A percentile compares a stretch with the other conserved stretches of the same genome.
Conservation (phyloP, 345 rosid genomes). For the Adansonia digitata region DNA sequence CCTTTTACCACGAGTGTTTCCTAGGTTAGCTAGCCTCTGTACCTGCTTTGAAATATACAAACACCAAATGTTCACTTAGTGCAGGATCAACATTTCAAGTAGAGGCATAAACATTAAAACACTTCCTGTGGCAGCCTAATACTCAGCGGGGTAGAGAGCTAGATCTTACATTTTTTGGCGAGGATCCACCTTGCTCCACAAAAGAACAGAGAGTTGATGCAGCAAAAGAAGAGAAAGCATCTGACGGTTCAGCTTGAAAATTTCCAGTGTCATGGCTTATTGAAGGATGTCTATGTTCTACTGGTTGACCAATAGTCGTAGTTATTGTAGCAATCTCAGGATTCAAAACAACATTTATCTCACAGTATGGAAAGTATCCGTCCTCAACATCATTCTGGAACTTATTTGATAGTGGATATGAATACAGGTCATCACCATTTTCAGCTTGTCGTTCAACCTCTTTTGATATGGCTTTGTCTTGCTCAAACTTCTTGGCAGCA, state of each 20-base stretch:
- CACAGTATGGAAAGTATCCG: constrained; percentile 71
- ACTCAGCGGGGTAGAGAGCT: constrained; percentile 12
- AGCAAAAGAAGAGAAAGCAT: constrained; percentile 36
- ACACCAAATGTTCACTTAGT: background rate
- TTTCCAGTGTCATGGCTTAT: constrained; percentile 19
- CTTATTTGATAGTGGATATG: constrained; percentile 40
- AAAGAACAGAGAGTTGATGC: constrained; percentile 45
- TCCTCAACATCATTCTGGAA: constrained; percentile 35
- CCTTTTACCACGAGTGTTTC: constrained; percentile 31
- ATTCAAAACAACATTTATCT: constrained; percentile 36
- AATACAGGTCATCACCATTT: constrained; percentile 44
- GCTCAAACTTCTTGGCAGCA: constrained; percentile 77
- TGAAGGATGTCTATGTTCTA: constrained; percentile 17
- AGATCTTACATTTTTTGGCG: constrained; percentile 49
- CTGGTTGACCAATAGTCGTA: constrained; percentile 9
- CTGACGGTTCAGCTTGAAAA: constrained; percentile 18
- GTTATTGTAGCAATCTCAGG: constrained; percentile 11
- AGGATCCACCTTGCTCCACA: constrained; percentile 37
- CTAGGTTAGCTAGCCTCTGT: constrained; percentile 34
- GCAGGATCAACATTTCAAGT: background rate
- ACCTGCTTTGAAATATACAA: constrained; percentile 38
- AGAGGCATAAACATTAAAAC: background rate
- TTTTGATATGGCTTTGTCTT: constrained; percentile 39
- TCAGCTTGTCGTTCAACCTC: constrained; percentile 34
- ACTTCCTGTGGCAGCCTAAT: background rate